These are phyloP conservation scores for Flaveria linearis DNA, from an alignment of 129 eudicot genomes.

Conservation along the genomic window DNA sequence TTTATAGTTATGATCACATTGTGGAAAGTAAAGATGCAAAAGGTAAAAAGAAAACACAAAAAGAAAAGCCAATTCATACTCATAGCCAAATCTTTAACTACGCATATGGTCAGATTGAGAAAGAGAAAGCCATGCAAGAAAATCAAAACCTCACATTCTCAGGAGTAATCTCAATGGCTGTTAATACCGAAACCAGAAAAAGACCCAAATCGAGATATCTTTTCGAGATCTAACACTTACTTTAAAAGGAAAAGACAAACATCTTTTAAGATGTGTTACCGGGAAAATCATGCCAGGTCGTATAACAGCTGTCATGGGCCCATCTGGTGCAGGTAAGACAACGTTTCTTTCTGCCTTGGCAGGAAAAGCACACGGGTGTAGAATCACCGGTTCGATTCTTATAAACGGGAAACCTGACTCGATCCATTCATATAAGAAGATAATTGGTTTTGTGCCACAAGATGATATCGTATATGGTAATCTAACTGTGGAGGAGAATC, in stretches of 20 bases:
- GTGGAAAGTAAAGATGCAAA: slow-evolving; percentile 32
- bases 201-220: slow-evolving; percentile 75
- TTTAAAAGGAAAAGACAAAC: slow-evolving; percentile 73
- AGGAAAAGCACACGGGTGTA: slow-evolving; percentile 84
- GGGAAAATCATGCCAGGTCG: slow-evolving; percentile 86
- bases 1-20: slow-evolving; percentile 36
- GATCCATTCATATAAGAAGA: slow-evolving; percentile 71
- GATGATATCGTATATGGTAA: slow-evolving; percentile 93
- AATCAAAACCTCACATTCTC: slow-evolving; percentile 80
- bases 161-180: slow-evolving; percentile 77
- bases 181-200: slow-evolving; percentile 49
- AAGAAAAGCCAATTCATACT: slow-evolving; percentile 59
- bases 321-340: slow-evolving; percentile 99
- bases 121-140: slow-evolving; percentile 75
- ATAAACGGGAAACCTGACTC: slow-evolving; percentile 72
- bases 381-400: slow-evolving; percentile 62
- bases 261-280: slow-evolving; percentile 64
- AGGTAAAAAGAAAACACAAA: slow-evolving; percentile 45
- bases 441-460: slow-evolving; percentile 89
- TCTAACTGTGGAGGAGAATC: slow-evolving; percentile 87
- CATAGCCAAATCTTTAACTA: slow-evolving; percentile 83
- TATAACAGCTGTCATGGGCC: slow-evolving; percentile 92
- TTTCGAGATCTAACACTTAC: slow-evolving; percentile 76
- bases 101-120: slow-evolving; percentile 86
- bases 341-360: slow-evolving; percentile 84